Base-by-base conservation (phyloP, 768 basidiomycete genomes). In the Russula sp. region DNA sequence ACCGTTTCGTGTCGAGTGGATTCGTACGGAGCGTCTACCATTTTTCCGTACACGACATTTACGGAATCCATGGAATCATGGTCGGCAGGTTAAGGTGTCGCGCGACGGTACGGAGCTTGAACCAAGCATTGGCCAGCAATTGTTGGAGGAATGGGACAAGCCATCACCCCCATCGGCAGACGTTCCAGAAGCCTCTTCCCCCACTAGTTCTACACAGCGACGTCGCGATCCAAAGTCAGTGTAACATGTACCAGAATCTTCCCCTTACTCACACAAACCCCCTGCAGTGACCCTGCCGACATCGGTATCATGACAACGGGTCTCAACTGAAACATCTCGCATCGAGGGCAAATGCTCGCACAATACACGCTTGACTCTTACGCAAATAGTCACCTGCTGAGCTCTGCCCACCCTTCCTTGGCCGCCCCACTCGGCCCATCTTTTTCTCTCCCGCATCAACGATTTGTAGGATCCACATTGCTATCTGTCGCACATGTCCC, bases 31-130 rank as follows among this genome's bases (percentile, higher is more conserved):
- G 13, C 78, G 80, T 2, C 71, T 98, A 3, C 84, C 91, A 0
- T 98, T 98, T 73, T 74, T 78, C 64, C 82, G 82, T 48, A 88
- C 88, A 38, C 81, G 86, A 32, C 88, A 93, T 70, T 73, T 97
- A 55, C 84, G 90, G 45, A 98, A 98, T 70, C 87, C 88, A 2
- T 98, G 94, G 93, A 98, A 98, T 67, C 83, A 91, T 66, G 90
- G 88, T 61, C 76, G 83, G 53, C 86, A 90, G 69, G 79, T 90
- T 48, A 88, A 90, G 75, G 83, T 90, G 8, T 93, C 90, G 13
- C 78, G 90, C 51, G 92, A 95, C 70, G 95, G 95, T 18, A 97
- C 94, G 1, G 95, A 98, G 70, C 71, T 98, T 20, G 95, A 98
- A 70, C 93, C 94, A 2, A 69, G 69, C 1, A 81, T 90, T 14